Evolutionary conservation across 2,329 filamentous ascomycete genomes (phyloP), one percentile per base, ranked within the genome.

Genomic region (Penicillium sp.): DNA sequence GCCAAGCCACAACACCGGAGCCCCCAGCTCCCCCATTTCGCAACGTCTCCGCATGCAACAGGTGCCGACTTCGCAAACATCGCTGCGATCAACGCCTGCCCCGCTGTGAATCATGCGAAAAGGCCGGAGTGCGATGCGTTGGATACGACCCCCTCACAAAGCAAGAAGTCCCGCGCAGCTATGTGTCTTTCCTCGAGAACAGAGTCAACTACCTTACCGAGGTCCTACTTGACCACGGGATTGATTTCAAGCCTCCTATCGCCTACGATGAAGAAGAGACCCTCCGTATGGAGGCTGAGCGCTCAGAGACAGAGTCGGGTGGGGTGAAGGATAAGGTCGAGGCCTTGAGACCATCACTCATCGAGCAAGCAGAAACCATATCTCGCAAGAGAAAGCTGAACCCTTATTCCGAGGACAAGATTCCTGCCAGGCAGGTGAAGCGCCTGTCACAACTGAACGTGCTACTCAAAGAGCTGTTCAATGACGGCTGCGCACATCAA

Each of bases 121-220:
- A 94, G 77, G 90, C 88, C n/a, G 81, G 82, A 55, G 88, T 92
- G 36, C 85, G 88, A 60, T 95, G 91, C 72, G 89, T 94, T 36
- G 90, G 90, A 56, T 95, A 94, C 72, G 90, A 95, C 70, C 90
- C 90, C 43, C 92, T 94, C 69, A 93, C 89, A n/a, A 94, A 94
- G 78, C 85, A 88, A 70, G 89, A 94, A 74, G 92, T 95, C 53
- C 90, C 90, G 40, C 82, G 89, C 74, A 83, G 80, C 71, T 95
- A 94, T 75, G 89, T 95, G 43, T 92, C 88, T 71, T 94, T 92
- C 69, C 84, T 95, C 53, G 90, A 95, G 70, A 89, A 85, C 29
- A 81, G 90, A 57, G 83, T 94, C 43, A 82, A 85, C 55, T 88
- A 91, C 72, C 83, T 95, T 21, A 89, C 94, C 70, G 78, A 79